Base-by-base conservation (phyloP, 116 monocot genomes). In the Iris pallida region DNA sequence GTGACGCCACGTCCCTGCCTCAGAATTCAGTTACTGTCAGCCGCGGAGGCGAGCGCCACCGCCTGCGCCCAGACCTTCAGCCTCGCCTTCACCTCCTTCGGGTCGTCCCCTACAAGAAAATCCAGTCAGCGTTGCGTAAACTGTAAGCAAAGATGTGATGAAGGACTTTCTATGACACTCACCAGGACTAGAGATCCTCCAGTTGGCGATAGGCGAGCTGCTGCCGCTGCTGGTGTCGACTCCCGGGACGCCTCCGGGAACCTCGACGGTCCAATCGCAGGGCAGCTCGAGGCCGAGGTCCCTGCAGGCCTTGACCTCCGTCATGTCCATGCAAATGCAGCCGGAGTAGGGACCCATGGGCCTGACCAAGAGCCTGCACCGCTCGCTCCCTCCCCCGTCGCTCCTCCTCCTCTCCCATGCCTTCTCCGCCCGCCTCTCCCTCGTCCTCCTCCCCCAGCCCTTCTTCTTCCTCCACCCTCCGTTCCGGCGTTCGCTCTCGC, bases 41-140 rank as follows among this genome's bases (percentile, higher is more conserved):
- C 30, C 16, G 73, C 61, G 1, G 84, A 79, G 5, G 84, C 76
- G 4, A 84, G 76, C 1, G 88, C 88, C 70, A 88, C 88, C 11
- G 84, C 82, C 40, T 84, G 88, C 8, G 84, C 88, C 88, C 88
- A 88, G 3, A 73, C 67, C 54, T 77, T 88, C 18, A 88, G 81
- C 71, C 76, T 66, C 4, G 84, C 84, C 71, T 88, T 88, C 52
- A 88, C 69, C n/a, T 88, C 81, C 9, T 19, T 67, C 0, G 88
- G 83, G 55, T 84, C 73, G 44, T 78, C 81, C 8, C 79, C 88
- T 81, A 59, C 16, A 55, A 20, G 3, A 42, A 43, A 12, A 30
- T 30, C 30, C 30, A 30, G 30, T 30, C 30, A 30, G 30, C 30
- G 0, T 1, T 30, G 3, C 30, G 30, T 30, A 30, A 30, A 30